phyloP scores from a whole-genome alignment of 164 flowering plant genomes.

The Buxus sempervirens region DNA sequence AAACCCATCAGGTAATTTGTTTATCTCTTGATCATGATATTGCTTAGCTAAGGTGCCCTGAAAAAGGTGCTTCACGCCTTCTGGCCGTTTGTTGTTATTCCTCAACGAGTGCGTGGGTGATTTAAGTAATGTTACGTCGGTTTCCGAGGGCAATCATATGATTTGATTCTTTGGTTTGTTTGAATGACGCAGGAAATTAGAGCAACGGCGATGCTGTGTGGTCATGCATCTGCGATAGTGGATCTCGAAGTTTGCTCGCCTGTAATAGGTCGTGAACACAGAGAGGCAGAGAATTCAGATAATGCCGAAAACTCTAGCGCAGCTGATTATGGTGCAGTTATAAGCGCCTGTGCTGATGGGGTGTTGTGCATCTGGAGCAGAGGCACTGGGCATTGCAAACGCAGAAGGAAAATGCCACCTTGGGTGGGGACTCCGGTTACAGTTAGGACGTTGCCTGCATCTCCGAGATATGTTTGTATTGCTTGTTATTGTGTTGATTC shows the following conservation, averaged over 20 bases:
- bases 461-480: conserved; percentile 75
- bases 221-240: conserved; percentile 70
- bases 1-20: too few relatives aligned
- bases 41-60: too few relatives aligned
- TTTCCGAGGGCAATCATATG: not conserved
- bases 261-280: conserved; percentile 24
- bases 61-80: not conserved
- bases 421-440: conserved; percentile 81
- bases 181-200: conserved; percentile 47
- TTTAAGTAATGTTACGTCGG: not conserved
- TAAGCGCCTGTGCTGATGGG: conserved; percentile 92
- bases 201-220: conserved; percentile 85
- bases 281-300: conserved; percentile 25
- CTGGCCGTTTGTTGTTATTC: conserved; percentile 8
- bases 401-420: conserved; percentile 80
- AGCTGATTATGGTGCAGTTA: conserved; percentile 44
- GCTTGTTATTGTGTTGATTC: conserved; percentile 50
- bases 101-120: not conserved
- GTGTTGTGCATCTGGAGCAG: conserved; percentile 95
- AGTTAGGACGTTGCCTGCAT: conserved; percentile 49
- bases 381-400: conserved; percentile 79
- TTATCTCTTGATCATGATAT: too few relatives aligned
- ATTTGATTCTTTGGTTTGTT: not conserved
- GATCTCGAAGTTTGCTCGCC: conserved; percentile 79
- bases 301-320: conserved; percentile 26